phyloP scores from a whole-genome alignment of 2,329 filamentous ascomycete genomes.

The Xylaria sp. region DNA sequence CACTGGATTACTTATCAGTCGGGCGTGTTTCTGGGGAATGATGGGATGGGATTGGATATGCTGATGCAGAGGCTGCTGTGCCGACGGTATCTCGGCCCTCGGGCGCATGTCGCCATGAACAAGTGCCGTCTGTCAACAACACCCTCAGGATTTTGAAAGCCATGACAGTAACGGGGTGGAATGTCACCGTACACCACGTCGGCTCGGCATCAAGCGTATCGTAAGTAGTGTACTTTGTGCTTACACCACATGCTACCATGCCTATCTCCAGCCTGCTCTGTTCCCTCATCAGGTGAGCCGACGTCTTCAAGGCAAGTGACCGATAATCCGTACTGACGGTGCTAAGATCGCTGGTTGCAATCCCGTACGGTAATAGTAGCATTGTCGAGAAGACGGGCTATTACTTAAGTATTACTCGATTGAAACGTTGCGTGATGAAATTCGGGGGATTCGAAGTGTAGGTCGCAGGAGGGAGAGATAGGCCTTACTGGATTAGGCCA shows the following conservation, averaged over 20 bases:
- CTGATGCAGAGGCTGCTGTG: neutral
- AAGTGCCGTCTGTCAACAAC: neutral
- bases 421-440: neutral
- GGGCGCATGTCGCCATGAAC: neutral
- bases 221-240: neutral
- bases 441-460: neutral
- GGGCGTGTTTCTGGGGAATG: too few species aligned
- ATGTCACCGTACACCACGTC: neutral
- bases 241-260: too few species aligned
- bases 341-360: neutral
- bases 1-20: neutral
- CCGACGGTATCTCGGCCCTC: neutral
- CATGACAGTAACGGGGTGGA: neutral
- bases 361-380: too few species aligned
- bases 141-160: neutral
- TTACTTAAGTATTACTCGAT: constrained; percentile 21
- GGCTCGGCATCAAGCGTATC: neutral
- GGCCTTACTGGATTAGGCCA: neutral
- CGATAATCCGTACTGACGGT: neutral
- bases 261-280: too few species aligned
- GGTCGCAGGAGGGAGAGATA: neutral
- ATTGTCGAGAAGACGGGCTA: neutral
- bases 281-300: too few species aligned
- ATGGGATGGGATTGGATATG: neutral
- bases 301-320: neutral